Base-by-base conservation (phyloP, 2,329 filamentous ascomycete species). In the Hortaea sp. region DNA sequence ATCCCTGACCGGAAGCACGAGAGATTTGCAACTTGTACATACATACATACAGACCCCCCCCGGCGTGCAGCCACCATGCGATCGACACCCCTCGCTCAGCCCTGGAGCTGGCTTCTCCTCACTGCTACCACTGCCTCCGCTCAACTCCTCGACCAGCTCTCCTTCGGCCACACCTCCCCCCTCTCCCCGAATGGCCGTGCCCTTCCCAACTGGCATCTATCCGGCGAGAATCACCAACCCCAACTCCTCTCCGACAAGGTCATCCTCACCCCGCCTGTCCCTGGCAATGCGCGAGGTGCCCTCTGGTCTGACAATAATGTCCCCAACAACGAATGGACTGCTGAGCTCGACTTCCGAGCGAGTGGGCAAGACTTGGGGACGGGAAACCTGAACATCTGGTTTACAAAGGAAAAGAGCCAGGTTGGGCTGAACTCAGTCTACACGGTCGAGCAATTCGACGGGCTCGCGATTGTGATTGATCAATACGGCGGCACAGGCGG, bases 311-410 rank as follows among this genome's bases (percentile, higher is more conserved):
- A 88, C 52, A 71, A 72, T 48, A 61, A 75, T 31, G 72, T 85
- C 42, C 67, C 78, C 56, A 71, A 82, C 49, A 41, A 49, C 9
- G 54, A 57, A 20, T 98, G 88, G 88, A 77, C 79, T 6, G 80
- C 82, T 43, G 86, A 94, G 60, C 74, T 97, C 56, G 83, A 92
- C 61, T 95, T 98, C 68, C 80, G 92, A 55, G 86, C 82, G 44
- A 87, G 79, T 50, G 92, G 92, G 6, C 83, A 84, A 52, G 92
- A 97, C 62, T 75, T 86, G 56, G 88, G 82, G 43, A 81, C 83
- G 48, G 92, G 92, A 42, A 95, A 94, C 68, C 72, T 98, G 56
- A 90, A 97, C 67, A 75, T 98, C 59, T 98, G 92, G 92, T 87
- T 94, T 61, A 82, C 79, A 44, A 81, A 79, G 57, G 77, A 85